A percentile compares a stretch with the other conserved stretches of the same genome.
Conservation (phyloP, 176 grass and related monocot species). For the Rhipidocladum racemiflorum region DNA sequence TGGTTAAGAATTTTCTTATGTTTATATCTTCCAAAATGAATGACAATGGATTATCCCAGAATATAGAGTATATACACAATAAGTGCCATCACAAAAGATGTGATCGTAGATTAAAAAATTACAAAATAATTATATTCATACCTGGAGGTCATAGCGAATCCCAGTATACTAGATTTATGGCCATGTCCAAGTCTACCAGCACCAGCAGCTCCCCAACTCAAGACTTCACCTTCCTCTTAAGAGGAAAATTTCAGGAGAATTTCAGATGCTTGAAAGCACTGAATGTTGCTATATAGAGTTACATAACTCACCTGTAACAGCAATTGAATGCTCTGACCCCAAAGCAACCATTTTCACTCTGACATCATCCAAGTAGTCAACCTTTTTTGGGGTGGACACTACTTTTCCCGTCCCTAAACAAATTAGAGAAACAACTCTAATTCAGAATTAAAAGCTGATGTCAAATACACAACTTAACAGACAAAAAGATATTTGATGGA, state of each 20-base stretch:
- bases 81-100: not conserved
- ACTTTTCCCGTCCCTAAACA: conserved; percentile 52
- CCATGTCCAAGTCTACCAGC: conserved; percentile 89
- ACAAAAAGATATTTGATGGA: not conserved
- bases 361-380: conserved; percentile 72
- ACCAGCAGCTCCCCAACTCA: conserved; percentile 93
- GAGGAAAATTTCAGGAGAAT: not conserved
- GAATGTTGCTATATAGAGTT: not conserved
- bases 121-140: conserved; percentile 37
- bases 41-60: not conserved
- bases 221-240: conserved; percentile 66
- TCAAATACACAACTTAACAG: not conserved
- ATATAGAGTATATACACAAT: not conserved
- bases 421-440: conserved; percentile 3
- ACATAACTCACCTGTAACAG: conserved; percentile 60
- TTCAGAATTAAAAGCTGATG: conserved; percentile 18
- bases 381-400: conserved; percentile 64
- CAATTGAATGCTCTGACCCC: conserved; percentile 92
- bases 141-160: conserved; percentile 60
- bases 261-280: conserved; percentile 6
- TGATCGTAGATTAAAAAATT: not conserved
- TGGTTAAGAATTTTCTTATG: not conserved
- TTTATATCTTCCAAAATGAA: conserved; percentile 11
- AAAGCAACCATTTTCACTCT: conserved; percentile 66
- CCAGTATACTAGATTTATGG: conserved; percentile 62